Conservation (phyloP, 768 basidiomycete genomes). For the Chiua virens region DNA sequence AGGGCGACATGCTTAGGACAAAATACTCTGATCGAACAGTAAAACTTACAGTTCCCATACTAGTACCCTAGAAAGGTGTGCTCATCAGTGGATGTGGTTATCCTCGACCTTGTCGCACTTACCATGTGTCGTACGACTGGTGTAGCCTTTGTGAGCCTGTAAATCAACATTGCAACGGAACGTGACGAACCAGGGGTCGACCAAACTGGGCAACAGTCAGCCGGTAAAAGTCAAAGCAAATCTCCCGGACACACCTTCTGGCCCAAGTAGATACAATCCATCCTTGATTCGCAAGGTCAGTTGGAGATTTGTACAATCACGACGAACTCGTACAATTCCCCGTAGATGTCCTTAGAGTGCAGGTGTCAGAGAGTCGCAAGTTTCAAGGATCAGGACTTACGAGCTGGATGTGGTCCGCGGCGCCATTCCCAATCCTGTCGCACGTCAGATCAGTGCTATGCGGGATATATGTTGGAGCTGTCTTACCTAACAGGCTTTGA, state of each 20-base stretch:
- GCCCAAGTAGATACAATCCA: slow-evolving; percentile 96
- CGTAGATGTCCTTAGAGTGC: slow-evolving; percentile 85
- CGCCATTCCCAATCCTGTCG: slow-evolving; percentile 86
- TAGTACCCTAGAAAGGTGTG: slow-evolving; percentile 48
- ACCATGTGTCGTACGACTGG: slow-evolving; percentile 63
- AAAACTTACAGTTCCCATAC: slow-evolving; percentile 70
- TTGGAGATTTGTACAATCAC: background rate
- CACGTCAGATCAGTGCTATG: background rate
- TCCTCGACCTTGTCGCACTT: slow-evolving; percentile 7
- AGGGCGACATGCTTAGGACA: background rate
- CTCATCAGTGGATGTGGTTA: slow-evolving; percentile 2
- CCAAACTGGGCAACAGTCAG: slow-evolving; percentile 55
- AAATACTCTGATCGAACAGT: background rate
- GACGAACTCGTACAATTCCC: slow-evolving; percentile 63
- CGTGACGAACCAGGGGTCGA: slow-evolving; percentile 61
- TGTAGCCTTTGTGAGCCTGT: slow-evolving; percentile 1
- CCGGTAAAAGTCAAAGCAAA: background rate
- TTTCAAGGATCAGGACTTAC: slow-evolving; percentile 38
- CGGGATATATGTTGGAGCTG: background rate
- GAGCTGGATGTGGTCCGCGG: slow-evolving; percentile 89
- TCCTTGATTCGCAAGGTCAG: slow-evolving; percentile 40
- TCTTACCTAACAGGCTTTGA: slow-evolving; percentile 73
- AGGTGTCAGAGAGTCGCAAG: background rate
- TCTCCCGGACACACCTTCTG: slow-evolving; percentile 66
- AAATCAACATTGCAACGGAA: background rate